These are phyloP conservation scores for Blastobotrys apis DNA, from an alignment of 1,139 yeast genomes.

Conservation along the genomic window DNA sequence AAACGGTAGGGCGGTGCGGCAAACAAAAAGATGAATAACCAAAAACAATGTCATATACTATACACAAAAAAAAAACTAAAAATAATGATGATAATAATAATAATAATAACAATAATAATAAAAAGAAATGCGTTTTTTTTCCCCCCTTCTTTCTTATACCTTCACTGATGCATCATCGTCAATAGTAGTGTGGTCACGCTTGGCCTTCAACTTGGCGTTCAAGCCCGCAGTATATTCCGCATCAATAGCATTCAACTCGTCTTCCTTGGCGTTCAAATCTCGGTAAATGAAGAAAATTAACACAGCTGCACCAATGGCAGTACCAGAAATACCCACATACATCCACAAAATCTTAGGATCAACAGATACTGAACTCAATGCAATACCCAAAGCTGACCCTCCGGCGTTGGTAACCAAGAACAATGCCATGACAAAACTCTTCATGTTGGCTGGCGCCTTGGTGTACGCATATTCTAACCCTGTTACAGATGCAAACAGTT, in stretches of 20 bases:
- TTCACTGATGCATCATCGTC: background rate
- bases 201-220: conserved; percentile 26
- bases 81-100: background rate
- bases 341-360: conserved; percentile 69
- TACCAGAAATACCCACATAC: conserved; percentile 57
- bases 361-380: conserved; percentile 58
- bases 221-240: conserved; percentile 33
- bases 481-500: conserved; percentile 61
- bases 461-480: conserved; percentile 69
- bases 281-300: conserved; percentile 60
- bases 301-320: conserved; percentile 57
- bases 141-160: background rate
- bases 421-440: conserved; percentile 60
- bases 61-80: background rate
- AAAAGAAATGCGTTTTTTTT: background rate
- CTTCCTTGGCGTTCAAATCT: conserved; percentile 55
- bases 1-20: background rate
- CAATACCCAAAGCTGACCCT: conserved; percentile 72
- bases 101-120: background rate
- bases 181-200: conserved; percentile 3
- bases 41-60: background rate
- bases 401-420: conserved; percentile 59
- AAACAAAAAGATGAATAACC: background rate
- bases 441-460: conserved; percentile 63
- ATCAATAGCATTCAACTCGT: conserved; percentile 57